These are phyloP conservation scores for Tylopilus balloui DNA, from an alignment of 768 basidiomycete species.

Conservation along the genomic window DNA sequence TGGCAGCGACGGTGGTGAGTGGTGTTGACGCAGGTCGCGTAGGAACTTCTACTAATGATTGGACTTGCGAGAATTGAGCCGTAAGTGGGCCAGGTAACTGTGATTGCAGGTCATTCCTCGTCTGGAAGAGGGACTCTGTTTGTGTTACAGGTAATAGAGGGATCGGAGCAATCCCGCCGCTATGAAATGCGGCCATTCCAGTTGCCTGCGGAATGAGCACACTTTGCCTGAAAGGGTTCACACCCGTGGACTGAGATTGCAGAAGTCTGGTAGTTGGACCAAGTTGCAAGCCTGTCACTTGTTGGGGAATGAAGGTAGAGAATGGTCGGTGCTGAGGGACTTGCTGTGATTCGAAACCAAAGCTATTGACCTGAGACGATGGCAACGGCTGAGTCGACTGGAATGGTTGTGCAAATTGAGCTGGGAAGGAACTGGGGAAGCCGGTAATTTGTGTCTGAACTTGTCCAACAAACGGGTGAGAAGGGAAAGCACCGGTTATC, in stretches of 20 bases:
- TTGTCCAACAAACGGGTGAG: conserved; percentile 43
- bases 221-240: conserved; percentile 83
- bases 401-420: conserved; percentile 31
- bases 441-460: conserved; percentile 56
- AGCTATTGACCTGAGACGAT: conserved; percentile 12
- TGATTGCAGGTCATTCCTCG: conserved; percentile 9
- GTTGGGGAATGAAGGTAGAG: conserved; percentile 52
- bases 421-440: conserved; percentile 43
- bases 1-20: conserved; percentile 38
- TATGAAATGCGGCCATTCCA: conserved; percentile 47
- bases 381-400: conserved; percentile 12
- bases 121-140: conserved; percentile 10
- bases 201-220: conserved; percentile 64
- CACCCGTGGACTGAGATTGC: conserved; percentile 53
- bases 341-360: conserved; percentile 35
- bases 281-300: conserved; percentile 42
- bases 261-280: conserved; percentile 46
- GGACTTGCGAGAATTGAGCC: conserved; percentile 6
- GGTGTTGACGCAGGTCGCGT: conserved; percentile 73
- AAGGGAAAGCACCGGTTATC: conserved; percentile 42
- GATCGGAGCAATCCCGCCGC: conserved; percentile 17
- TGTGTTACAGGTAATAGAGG: conserved; percentile 10
- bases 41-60: conserved; percentile 33
- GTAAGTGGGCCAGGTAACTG: conserved; percentile 10
- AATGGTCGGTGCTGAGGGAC: conserved; percentile 48